A percentile compares a stretch with the other conserved stretches of the same genome.
These are phyloP conservation scores for Pterulicium gracile DNA, from an alignment of 1,284 basidiomycete species.

Conservation along the genomic window DNA sequence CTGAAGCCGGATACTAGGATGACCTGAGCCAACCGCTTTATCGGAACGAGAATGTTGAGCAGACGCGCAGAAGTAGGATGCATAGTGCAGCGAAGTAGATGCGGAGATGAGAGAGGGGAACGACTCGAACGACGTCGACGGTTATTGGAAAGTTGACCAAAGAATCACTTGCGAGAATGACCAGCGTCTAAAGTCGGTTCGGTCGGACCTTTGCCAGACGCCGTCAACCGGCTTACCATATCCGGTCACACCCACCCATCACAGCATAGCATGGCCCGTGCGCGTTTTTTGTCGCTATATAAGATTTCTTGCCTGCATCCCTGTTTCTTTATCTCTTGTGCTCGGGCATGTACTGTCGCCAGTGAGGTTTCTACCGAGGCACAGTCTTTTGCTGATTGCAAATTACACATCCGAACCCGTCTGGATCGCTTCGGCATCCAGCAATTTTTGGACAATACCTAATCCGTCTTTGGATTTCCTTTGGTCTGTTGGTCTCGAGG, in stretches of 20 bases:
- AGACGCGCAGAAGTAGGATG: conserved; percentile 60
- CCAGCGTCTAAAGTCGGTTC: no score
- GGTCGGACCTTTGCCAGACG: neutral
- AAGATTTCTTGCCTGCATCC: conserved; percentile 11
- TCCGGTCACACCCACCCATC: neutral
- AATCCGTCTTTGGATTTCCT: no score
- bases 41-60: conserved; percentile 84
- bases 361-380: conserved; percentile 87
- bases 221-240: neutral
- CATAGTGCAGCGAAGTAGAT: no score
- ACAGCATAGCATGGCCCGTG: conserved; percentile 33
- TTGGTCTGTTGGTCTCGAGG: no score
- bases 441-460: conserved; percentile 71
- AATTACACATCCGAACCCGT: conserved; percentile 84
- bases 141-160: no score
- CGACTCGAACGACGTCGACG: no score
- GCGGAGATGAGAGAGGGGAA: no score
- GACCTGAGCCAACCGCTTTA: conserved; percentile 65
- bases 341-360: conserved; percentile 87
- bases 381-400: conserved; percentile 92
- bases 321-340: conserved; percentile 61
- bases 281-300: conserved; percentile 20
- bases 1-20: conserved; percentile 13
- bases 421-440: conserved; percentile 62
- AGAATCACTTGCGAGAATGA: no score